Percentiles rank a stretch among this genome's conserved stretches.
These are phyloP conservation scores for Colletotrichum navitas DNA, from an alignment of 2,329 filamentous ascomycete species.

Conservation along the genomic window DNA sequence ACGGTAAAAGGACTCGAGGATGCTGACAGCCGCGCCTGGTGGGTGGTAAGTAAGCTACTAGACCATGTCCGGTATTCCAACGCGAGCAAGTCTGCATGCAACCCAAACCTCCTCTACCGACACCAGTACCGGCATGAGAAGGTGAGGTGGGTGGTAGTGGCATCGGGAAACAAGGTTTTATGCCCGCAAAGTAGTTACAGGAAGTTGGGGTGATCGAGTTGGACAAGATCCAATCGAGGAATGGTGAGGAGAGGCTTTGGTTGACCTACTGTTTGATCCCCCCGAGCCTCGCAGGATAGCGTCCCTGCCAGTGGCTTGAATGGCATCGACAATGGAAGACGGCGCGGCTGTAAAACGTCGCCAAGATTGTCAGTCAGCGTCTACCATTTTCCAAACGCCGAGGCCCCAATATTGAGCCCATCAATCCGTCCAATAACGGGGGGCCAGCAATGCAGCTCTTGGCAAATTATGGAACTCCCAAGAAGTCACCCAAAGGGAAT, in stretches of 20 bases:
- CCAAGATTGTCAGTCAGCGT: slow-evolving; percentile 35
- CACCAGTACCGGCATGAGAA: slow-evolving; percentile 21
- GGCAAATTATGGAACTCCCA: not conserved
- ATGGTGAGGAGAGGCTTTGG: slow-evolving; percentile 33
- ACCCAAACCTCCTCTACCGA: slow-evolving; percentile 19
- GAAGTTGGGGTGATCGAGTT: not conserved
- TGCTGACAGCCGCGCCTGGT: slow-evolving; percentile 87
- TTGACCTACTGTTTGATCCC: slow-evolving; percentile 79
- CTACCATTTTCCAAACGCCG: slow-evolving; percentile 8
- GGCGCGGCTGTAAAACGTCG: slow-evolving; percentile 72
- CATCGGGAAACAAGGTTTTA: slow-evolving; percentile 34
- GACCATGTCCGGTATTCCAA: not conserved
- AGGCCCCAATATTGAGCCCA: slow-evolving; percentile 26
- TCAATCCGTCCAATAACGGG: not conserved
- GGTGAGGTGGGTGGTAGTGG: slow-evolving; percentile 25
- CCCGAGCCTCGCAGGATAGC: slow-evolving; percentile 94
- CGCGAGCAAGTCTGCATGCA: slow-evolving; percentile 14
- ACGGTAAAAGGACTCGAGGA: slow-evolving; percentile 85
- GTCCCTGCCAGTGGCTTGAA: slow-evolving; percentile 91
- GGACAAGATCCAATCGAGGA: not conserved
- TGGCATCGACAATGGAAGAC: slow-evolving; percentile 88
- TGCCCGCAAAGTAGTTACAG: slow-evolving; percentile 37
- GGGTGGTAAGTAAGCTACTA: slow-evolving; percentile 27
- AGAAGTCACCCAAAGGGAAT: slow-evolving; percentile 5
- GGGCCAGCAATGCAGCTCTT: slow-evolving; percentile 2